phyloP scores from a whole-genome alignment of 345 rosid species.

The Abelmoschus esculentus region DNA sequence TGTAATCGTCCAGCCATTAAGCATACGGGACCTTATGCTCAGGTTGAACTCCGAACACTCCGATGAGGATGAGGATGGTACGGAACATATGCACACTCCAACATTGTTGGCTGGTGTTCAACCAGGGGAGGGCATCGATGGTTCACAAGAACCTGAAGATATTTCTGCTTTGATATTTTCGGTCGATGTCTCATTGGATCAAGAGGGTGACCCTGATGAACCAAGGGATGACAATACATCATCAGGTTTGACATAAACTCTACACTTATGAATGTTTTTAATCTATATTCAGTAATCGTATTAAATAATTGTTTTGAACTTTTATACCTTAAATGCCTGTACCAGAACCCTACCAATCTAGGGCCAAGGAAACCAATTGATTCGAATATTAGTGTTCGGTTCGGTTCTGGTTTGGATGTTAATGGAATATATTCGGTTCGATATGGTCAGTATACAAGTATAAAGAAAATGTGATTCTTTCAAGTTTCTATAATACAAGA shows the following conservation, averaged over 20 bases:
- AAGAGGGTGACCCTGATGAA: constrained; percentile 12
- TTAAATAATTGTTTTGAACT: no score
- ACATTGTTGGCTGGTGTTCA: constrained; percentile 1
- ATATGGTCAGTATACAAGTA: no score
- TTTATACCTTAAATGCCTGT: no score
- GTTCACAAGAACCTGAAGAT: constrained; percentile 14
- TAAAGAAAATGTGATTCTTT: no score
- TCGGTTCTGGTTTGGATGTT: no score
- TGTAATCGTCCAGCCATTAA: constrained; percentile 3
- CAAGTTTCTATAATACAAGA: no score
- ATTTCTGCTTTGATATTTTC: constrained; percentile 7
- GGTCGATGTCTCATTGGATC: constrained; percentile 1
- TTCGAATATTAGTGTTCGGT: no score
- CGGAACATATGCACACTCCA: not conserved
- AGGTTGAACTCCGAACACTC: constrained; percentile 10
- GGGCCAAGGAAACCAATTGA: no score
- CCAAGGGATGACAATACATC: not conserved
- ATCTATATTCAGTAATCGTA: no score
- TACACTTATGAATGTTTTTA: no score
- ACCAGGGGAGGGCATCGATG: constrained; percentile 7
- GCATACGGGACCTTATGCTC: not conserved
- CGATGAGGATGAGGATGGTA: constrained; percentile 15
- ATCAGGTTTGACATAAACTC: not conserved
- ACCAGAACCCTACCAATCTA: no score
- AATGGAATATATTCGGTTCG: no score